Percentiles rank a stretch among this genome's conserved stretches.
These are phyloP conservation scores for Raphanus raphanistrum DNA, from an alignment of 345 rosid genomes.

Conservation along the genomic window DNA sequence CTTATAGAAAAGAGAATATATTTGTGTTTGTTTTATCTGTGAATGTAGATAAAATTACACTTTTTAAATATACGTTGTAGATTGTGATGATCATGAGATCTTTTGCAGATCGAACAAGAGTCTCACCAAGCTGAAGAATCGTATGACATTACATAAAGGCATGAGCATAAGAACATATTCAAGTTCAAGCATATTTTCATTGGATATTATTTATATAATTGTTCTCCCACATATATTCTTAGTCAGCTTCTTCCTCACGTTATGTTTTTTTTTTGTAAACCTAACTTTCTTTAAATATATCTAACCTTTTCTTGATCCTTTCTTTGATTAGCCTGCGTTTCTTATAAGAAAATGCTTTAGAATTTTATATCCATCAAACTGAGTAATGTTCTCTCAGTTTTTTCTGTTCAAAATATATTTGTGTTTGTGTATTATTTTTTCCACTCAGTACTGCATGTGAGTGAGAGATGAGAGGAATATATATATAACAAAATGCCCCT, in stretches of 20 bases:
- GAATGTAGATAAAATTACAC: constrained; percentile 32
- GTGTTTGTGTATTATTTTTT: background rate
- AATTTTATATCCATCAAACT: background rate
- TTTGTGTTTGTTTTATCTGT: background rate
- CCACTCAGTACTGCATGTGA: no score
- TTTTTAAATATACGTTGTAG: constrained; percentile 32
- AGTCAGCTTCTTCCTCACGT: constrained; percentile 38
- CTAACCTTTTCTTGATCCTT: background rate
- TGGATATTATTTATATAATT: constrained; percentile 5
- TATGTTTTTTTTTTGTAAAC: constrained; percentile 4
- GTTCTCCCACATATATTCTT: constrained; percentile 32
- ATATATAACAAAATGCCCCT: constrained; percentile 1
- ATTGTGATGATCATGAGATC: constrained; percentile 27
- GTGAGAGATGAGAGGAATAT: constrained; percentile 15
- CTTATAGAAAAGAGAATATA: background rate
- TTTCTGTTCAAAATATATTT: background rate
- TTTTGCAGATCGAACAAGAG: constrained; percentile 24
- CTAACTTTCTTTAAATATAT: constrained; percentile 14
- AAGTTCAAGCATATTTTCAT: constrained; percentile 28
- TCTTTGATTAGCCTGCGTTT: background rate
- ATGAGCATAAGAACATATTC: constrained; percentile 38
- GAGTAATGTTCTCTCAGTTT: background rate
- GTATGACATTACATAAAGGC: constrained; percentile 31
- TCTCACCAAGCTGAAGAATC: constrained; percentile 28
- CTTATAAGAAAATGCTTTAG: background rate